phyloP scores from a whole-genome alignment of 192 early-diverging fungal species.

The Coemansia sp. region DNA sequence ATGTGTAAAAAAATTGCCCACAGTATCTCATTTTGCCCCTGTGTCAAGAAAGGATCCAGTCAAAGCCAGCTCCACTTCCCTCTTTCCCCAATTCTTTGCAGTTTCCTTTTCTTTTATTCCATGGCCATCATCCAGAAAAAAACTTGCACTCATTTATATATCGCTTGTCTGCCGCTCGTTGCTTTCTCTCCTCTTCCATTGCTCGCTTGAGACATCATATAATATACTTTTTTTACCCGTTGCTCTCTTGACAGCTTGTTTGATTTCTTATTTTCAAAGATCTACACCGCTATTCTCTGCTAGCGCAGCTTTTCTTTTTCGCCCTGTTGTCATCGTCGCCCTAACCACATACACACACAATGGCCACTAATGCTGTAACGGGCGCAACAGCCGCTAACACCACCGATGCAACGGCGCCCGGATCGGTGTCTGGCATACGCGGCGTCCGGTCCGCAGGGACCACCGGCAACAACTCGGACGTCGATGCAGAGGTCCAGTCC shows the following conservation, averaged over 20 bases:
- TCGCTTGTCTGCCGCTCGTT: neutral
- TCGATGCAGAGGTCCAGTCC: conserved; percentile 42
- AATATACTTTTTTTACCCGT: neutral
- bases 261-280: neutral
- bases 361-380: neutral
- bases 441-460: neutral
- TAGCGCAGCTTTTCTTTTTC: neutral
- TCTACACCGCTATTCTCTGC: neutral
- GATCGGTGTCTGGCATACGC: neutral
- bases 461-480: conserved; percentile 32
- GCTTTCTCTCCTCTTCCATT: neutral
- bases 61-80: neutral
- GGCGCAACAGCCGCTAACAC: neutral
- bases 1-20: neutral
- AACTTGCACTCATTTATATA: neutral
- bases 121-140: neutral
- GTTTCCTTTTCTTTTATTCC: neutral
- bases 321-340: too few species aligned
- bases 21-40: neutral
- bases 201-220: neutral
- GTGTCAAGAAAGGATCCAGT: neutral
- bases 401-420: neutral
- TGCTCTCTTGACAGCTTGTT: neutral
- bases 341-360: neutral
- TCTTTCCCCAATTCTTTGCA: neutral